These are phyloP conservation scores for Mrakia frigida DNA, from an alignment of 768 basidiomycete species.

Conservation along the genomic window DNA sequence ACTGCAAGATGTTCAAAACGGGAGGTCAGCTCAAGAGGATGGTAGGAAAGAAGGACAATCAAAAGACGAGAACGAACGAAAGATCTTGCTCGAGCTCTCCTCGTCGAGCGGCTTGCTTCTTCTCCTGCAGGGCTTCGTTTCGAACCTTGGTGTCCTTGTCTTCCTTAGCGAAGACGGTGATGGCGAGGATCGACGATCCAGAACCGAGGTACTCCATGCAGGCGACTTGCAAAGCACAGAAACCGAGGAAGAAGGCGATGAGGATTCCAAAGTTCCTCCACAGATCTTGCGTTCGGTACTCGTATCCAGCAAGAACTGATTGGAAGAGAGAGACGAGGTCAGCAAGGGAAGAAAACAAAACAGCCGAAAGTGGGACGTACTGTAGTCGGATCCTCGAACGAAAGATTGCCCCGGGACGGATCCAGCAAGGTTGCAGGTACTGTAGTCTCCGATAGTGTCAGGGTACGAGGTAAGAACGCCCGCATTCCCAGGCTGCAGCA, in stretches of 20 bases:
- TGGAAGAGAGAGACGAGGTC: too few relatives aligned
- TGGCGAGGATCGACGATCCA: conserved; percentile 22
- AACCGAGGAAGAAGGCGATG: conserved; percentile 4
- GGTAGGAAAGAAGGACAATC: too few relatives aligned
- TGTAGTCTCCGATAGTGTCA: conserved; percentile 33
- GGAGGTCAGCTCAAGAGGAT: too few relatives aligned
- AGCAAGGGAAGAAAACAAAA: too few relatives aligned
- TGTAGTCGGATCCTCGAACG: conserved; percentile 2
- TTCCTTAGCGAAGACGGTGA: conserved; percentile 40
- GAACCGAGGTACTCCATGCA: conserved; percentile 39
- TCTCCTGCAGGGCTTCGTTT: conserved; percentile 37
- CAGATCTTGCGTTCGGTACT: conserved; percentile 32
- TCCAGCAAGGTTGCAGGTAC: conserved; percentile 38
- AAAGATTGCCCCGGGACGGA: conserved; percentile 29
- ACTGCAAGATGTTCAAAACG: too few relatives aligned
- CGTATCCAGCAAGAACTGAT: conserved; percentile 34
- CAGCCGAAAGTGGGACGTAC: too few relatives aligned
- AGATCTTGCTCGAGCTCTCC: conserved; percentile 34
- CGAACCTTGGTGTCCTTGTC: conserved; percentile 38
- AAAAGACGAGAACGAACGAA: neutral
- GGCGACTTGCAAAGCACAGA: conserved; percentile 37
- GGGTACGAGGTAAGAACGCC: conserved; percentile 25
- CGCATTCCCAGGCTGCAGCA: conserved; percentile 18
- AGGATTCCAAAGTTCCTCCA: conserved; percentile 43
- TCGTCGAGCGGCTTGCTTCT: conserved; percentile 35